These are phyloP conservation scores for Cyclotella choctawhatcheeana DNA, from an alignment of 108 stramenopile species.

Conservation along the genomic window DNA sequence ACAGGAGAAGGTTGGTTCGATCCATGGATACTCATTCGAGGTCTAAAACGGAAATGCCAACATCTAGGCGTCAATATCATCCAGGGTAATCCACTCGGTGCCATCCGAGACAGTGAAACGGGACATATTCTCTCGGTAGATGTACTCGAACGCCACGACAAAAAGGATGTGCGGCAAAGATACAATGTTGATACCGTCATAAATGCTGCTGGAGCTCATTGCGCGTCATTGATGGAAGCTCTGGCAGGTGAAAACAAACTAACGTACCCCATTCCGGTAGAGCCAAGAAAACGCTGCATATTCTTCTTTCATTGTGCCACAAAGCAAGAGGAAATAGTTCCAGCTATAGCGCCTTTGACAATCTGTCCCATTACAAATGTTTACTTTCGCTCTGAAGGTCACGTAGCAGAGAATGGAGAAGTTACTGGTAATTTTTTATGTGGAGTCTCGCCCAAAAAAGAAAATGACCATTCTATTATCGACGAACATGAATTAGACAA, in stretches of 20 bases:
- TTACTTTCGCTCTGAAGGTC: constrained; percentile 77
- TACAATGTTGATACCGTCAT: constrained; percentile 61
- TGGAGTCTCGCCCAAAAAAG: constrained; percentile 69
- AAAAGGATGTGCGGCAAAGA: constrained; percentile 6
- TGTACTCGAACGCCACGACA: constrained; percentile 19
- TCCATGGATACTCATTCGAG: constrained; percentile 66
- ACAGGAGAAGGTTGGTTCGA: constrained; percentile 82
- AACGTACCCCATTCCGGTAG: constrained; percentile 61
- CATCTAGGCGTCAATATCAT: constrained; percentile 54
- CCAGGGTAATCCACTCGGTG: constrained; percentile 39
- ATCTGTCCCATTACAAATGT: constrained; percentile 61
- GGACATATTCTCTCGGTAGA: constrained; percentile 52
- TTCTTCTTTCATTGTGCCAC: constrained; percentile 71
- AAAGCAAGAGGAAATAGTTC: constrained; percentile 23
- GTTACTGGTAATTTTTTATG: constrained; percentile 63
- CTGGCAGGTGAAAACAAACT: constrained; percentile 26
- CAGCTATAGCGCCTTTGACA: constrained; percentile 70
- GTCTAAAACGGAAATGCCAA: constrained; percentile 57
- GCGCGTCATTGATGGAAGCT: constrained; percentile 46
- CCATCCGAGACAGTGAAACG: constrained; percentile 8
- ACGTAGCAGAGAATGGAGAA: constrained; percentile 15
- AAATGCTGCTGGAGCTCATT: constrained; percentile 74
- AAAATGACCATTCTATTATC: constrained; percentile 54
- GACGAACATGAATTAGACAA: constrained; percentile 42
- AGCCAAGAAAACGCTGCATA: constrained; percentile 73